A percentile compares a stretch with the other conserved stretches of the same genome.
These are phyloP conservation scores for Solanum ossicruentum DNA, from an alignment of 257 asterid species.

Conservation along the genomic window DNA sequence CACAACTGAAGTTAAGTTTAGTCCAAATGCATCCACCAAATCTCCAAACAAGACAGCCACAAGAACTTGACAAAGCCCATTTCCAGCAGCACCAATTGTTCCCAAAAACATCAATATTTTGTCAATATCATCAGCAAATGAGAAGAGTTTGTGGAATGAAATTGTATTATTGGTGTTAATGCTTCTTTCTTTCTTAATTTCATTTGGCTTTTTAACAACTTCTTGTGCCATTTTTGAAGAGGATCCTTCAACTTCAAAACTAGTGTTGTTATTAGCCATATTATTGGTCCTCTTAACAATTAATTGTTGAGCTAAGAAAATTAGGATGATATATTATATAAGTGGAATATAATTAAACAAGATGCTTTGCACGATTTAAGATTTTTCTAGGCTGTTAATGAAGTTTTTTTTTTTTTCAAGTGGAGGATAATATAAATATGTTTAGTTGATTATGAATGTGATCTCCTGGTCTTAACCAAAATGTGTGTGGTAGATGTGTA, in stretches of 20 bases:
- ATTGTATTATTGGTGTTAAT: slow-evolving; percentile 5
- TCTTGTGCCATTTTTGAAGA: neutral
- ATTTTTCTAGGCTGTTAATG: neutral
- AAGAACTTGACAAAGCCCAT: slow-evolving; percentile 35
- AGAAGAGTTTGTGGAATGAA: slow-evolving; percentile 41
- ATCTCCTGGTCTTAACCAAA: too few species aligned
- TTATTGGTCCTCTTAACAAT: neutral
- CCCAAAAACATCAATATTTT: slow-evolving; percentile 39
- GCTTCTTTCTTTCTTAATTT: slow-evolving; percentile 1
- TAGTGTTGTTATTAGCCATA: neutral
- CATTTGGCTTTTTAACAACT: neutral
- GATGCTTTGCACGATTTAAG: neutral
- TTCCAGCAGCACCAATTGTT: slow-evolving; percentile 41
- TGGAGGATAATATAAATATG: neutral
- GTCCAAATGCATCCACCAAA: slow-evolving; percentile 43
- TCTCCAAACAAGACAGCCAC: slow-evolving; percentile 48
- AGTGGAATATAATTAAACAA: neutral
- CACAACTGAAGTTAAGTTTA: slow-evolving; percentile 13
- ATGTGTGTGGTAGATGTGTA: too few species aligned
- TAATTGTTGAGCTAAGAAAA: neutral
- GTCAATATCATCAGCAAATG: slow-evolving; percentile 48
- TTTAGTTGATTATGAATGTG: too few species aligned
- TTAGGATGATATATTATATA: neutral
- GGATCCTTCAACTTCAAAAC: neutral
- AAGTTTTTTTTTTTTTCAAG: too few species aligned